These are phyloP conservation scores for Parathielavia hyrcaniae DNA, from an alignment of 495 filamentous ascomycete species.

Conservation along the genomic window DNA sequence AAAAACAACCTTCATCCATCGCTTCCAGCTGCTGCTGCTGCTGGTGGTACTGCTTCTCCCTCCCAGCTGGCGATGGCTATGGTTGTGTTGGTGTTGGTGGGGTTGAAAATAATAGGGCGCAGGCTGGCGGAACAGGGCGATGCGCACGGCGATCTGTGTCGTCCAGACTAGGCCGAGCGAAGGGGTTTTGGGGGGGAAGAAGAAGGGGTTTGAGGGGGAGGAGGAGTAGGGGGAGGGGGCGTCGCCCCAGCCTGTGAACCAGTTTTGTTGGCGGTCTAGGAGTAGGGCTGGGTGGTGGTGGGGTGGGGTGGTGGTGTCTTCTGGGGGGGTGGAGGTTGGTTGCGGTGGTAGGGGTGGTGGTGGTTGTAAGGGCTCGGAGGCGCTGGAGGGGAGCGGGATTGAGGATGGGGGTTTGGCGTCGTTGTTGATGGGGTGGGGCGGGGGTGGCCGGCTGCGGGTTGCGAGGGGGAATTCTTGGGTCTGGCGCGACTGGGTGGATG, in stretches of 20 bases:
- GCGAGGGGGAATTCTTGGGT: constrained; percentile 39
- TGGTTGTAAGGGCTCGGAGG: not conserved
- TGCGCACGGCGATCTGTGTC: constrained; percentile 73
- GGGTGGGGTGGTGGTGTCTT: not conserved
- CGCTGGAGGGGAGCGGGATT: not conserved
- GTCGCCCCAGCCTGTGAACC: constrained; percentile 93
- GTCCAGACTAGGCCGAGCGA: constrained; percentile 84
- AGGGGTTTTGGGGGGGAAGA: constrained; percentile 60
- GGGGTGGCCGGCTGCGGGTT: constrained; percentile 23
- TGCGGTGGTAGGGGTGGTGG: not conserved
- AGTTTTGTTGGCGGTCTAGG: constrained; percentile 85
- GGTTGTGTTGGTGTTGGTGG: no score
- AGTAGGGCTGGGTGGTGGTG: constrained; percentile 45
- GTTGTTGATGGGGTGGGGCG: not conserved
- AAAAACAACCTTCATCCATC: constrained; percentile 79
- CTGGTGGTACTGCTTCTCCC: constrained; percentile 20
- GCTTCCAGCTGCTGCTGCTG: constrained; percentile 38
- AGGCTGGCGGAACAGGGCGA: constrained; percentile 59
- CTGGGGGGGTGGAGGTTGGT: constrained; percentile 1
- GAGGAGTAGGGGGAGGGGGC: constrained; percentile 29
- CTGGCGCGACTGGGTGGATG: not conserved
- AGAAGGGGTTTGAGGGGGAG: not conserved
- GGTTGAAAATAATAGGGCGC: constrained; percentile 25
- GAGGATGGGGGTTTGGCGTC: not conserved
- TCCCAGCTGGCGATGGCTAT: constrained; percentile 11